Percentiles rank a stretch among this genome's conserved stretches.
phyloP scores from a whole-genome alignment of 495 filamentous ascomycete species.

The Ascobolus immersus region DNA sequence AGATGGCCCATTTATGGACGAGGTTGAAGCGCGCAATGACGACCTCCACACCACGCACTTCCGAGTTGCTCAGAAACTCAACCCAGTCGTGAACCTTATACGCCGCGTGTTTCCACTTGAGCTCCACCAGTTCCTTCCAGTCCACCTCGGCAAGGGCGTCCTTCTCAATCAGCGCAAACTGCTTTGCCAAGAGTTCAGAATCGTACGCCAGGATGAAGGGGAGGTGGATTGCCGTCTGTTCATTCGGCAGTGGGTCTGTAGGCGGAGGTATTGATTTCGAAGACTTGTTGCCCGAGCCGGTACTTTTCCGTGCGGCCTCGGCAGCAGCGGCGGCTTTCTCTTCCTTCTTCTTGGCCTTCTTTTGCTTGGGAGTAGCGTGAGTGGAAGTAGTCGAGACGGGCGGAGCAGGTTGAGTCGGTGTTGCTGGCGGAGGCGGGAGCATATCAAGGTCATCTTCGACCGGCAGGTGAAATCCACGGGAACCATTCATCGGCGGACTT shows the following conservation, averaged over 20 bases:
- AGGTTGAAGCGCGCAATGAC: slow-evolving; percentile 91
- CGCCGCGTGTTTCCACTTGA: slow-evolving; percentile 53
- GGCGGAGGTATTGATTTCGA: slow-evolving; percentile 5
- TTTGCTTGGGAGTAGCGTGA: not conserved
- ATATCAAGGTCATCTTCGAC: too few relatives aligned
- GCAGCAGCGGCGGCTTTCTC: not conserved
- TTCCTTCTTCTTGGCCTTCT: not conserved
- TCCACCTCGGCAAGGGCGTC: slow-evolving; percentile 88
- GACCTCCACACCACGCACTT: slow-evolving; percentile 75
- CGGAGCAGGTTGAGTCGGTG: not conserved
- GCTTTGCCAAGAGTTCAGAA: slow-evolving; percentile 69
- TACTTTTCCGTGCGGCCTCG: not conserved
- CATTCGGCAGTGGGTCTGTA: not conserved
- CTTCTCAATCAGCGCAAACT: slow-evolving; percentile 87
- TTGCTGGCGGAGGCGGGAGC: slow-evolving; percentile 10
- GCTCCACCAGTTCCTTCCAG: slow-evolving; percentile 90
- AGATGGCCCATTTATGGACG: slow-evolving; percentile 60
- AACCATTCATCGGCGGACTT: slow-evolving; percentile 60
- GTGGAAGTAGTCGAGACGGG: slow-evolving; percentile 1
- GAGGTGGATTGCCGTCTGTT: slow-evolving; percentile 32
- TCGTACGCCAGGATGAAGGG: slow-evolving; percentile 85
- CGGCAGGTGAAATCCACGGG: too few relatives aligned
- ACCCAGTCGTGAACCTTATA: slow-evolving; percentile 58
- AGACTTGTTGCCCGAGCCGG: slow-evolving; percentile 3
- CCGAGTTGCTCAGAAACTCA: slow-evolving; percentile 59